A percentile compares a stretch with the other conserved stretches of the same genome.
These are phyloP conservation scores for Rhizopogon parksii DNA, from an alignment of 1,284 basidiomycete species.

Conservation along the genomic window DNA sequence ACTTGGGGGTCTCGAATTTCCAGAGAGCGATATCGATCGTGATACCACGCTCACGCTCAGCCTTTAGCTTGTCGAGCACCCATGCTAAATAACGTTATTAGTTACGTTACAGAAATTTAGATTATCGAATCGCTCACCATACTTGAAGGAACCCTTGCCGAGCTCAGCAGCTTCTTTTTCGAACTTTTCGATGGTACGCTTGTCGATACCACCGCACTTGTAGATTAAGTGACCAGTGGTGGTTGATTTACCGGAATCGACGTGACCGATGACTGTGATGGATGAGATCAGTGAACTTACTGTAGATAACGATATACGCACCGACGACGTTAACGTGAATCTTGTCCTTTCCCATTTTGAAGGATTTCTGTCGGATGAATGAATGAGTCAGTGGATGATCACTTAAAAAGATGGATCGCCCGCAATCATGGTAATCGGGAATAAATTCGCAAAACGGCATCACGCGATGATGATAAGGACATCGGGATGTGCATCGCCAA, in stretches of 20 bases:
- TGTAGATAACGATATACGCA: constrained; percentile 38
- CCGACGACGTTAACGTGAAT: constrained; percentile 89
- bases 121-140: constrained; percentile 52
- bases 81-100: constrained; percentile 58
- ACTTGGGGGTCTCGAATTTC: constrained; percentile 98
- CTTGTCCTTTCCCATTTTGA: constrained; percentile 88
- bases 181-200: constrained; percentile 99
- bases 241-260: constrained; percentile 98
- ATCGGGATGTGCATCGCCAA: neutral
- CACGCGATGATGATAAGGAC: neutral
- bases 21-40: constrained; percentile 99
- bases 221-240: constrained; percentile 99
- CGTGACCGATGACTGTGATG: constrained; percentile 87
- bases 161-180: constrained; percentile 99
- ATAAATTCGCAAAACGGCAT: constrained; percentile 7
- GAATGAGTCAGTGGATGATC: constrained; percentile 21
- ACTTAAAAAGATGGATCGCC: constrained; percentile 19
- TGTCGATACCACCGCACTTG: constrained; percentile 99
- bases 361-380: constrained; percentile 34
- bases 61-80: constrained; percentile 99
- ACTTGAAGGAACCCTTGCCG: constrained; percentile 99
- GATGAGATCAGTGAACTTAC: constrained; percentile 20
- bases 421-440: constrained; percentile 21
- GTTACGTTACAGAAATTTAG: constrained; percentile 9
- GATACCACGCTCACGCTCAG: constrained; percentile 99